Base-by-base conservation (phyloP, 768 basidiomycete genomes). In the Dioszegia aurantiaca region DNA sequence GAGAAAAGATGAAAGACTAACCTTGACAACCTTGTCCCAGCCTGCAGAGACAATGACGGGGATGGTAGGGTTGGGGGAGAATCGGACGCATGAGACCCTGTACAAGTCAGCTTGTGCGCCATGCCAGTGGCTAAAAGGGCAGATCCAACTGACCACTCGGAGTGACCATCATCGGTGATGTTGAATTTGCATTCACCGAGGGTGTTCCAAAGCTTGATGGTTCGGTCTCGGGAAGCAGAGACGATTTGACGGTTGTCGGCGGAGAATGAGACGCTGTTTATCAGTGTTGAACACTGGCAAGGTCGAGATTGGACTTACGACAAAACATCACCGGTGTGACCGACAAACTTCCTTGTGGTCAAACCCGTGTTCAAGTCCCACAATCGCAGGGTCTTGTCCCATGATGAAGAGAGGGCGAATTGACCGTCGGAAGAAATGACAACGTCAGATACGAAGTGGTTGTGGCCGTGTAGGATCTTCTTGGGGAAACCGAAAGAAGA, bases 21-120 rank as follows among this genome's bases (percentile, higher is more conserved):
- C 95, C 86, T 99, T 99, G 78, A 99, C 95, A 63, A 97, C 91
- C 83, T 97, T 98, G 83, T 99, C 95, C 95, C 95, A 99, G 72
- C 95, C 95, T 73, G 87, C 88, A 61, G 95, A 98, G 59, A 99
- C 95, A 74, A 98, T 98, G 75, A 98, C 94, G 58, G 95, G 92
- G 83, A 93, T 97, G 81, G 85, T 72, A 67, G 93, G 86, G 78
- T 98, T 98, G 54, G 95, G 95, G 81, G 91, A 94, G 83, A 99
- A 99, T 78, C 94, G 88, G 41, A 99, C 95, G 79, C 94, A 98
- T 40, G 94, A 98, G 57, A 99, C 94, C 91, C 91, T 93, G 52
- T 17, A 39, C 28, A 8, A 19, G 28, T 55, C 12, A 59, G 54
- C 8, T 27, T 17, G 16, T n/a, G n/a, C n/a, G n/a, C n/a, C n/a